These are phyloP conservation scores for Chenopodium quinoa DNA, from an alignment of 148 eudicot genomes.

Conservation along the genomic window DNA sequence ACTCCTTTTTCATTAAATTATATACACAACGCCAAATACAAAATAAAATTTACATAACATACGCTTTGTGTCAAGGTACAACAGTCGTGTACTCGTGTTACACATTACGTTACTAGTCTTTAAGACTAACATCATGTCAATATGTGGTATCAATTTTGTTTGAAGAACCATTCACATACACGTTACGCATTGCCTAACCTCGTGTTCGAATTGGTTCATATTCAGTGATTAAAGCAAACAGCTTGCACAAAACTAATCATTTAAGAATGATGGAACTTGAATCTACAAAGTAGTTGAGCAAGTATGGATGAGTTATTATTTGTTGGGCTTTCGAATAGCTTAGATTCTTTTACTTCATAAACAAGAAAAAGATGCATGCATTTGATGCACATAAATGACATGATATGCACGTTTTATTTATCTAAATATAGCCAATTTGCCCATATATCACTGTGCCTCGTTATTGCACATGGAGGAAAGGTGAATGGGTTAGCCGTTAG, in stretches of 20 bases:
- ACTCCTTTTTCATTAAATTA: no score
- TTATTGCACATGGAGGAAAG: background rate
- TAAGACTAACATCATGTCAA: background rate
- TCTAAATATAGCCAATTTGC: background rate
- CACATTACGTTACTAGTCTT: no score
- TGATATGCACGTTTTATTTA: background rate
- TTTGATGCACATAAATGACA: no score
- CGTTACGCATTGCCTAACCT: background rate
- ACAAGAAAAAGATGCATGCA: background rate
- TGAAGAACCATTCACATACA: background rate
- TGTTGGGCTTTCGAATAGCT: background rate
- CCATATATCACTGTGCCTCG: background rate
- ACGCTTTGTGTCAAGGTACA: no score
- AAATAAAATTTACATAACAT: no score
- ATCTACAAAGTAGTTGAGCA: conserved; percentile 14
- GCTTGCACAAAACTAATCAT: background rate
- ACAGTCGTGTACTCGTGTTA: no score
- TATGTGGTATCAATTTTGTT: background rate
- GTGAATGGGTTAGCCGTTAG: background rate
- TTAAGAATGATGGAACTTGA: background rate
- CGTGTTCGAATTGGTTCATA: background rate
- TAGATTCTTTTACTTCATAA: background rate
- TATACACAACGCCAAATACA: no score
- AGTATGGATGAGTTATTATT: background rate
- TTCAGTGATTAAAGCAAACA: background rate